phyloP scores from a whole-genome alignment of 371 early-diverging fungal species.

The Enteropsectra breve region DNA sequence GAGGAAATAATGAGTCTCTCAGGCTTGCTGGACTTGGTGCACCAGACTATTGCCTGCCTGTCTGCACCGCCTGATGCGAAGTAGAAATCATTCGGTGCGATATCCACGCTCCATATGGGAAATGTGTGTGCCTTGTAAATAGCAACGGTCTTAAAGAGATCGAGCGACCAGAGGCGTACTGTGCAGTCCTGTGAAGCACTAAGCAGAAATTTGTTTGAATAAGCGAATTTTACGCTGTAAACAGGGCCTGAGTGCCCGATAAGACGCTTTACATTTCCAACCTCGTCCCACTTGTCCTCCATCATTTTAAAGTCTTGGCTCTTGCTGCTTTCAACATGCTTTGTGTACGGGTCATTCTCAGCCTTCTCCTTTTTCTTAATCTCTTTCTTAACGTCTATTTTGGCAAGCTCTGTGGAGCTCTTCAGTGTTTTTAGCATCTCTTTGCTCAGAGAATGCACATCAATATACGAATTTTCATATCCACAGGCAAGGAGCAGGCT shows the following conservation, averaged over 20 bases:
- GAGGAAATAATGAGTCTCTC: slow-evolving; percentile 91
- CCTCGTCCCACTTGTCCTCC: slow-evolving; percentile 57
- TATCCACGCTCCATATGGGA: slow-evolving; percentile 87
- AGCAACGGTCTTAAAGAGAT: slow-evolving; percentile 74
- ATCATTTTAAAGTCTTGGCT: too few species aligned
- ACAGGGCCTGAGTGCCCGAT: slow-evolving; percentile 92
- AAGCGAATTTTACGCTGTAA: slow-evolving; percentile 76
- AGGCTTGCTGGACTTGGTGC: slow-evolving; percentile 80
- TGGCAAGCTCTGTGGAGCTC: slow-evolving; percentile 47
- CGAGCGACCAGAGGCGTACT: slow-evolving; percentile 83
- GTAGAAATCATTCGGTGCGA: slow-evolving; percentile 77
- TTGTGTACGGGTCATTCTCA: too few species aligned
- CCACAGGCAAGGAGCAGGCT: slow-evolving; percentile 57
- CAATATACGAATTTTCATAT: slow-evolving; percentile 57
- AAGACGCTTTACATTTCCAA: slow-evolving; percentile 61
- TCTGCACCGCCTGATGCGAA: slow-evolving; percentile 93
- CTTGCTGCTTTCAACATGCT: too few species aligned
- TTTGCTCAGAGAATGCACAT: slow-evolving; percentile 59
- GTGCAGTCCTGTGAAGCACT: slow-evolving; percentile 89
- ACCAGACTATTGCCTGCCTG: slow-evolving; percentile 85
- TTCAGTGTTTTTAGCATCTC: slow-evolving; percentile 55
- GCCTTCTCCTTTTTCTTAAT: too few species aligned
- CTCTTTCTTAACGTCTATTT: slow-evolving; percentile 50
- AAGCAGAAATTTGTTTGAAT: slow-evolving; percentile 73
- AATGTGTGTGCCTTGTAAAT: slow-evolving; percentile 89